phyloP scores from a whole-genome alignment of 148 eudicot species.

The Nepenthes mirabilis region DNA sequence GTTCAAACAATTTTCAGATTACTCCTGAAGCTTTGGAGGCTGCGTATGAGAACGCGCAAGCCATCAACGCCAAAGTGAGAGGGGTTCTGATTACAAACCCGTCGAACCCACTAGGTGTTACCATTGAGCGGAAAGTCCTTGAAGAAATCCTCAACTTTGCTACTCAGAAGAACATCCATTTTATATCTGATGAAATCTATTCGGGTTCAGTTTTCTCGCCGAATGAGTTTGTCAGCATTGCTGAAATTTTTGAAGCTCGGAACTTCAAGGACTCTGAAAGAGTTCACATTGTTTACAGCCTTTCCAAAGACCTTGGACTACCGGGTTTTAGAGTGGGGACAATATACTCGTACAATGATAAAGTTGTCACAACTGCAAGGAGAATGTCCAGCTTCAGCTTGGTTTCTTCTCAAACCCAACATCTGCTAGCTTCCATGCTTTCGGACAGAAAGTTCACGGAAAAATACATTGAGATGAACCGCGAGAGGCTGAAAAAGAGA shows the following conservation, averaged over 20 bases:
- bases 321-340: conserved; percentile 85
- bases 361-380: conserved; percentile 74
- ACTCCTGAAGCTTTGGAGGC: conserved; percentile 61
- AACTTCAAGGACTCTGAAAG: conserved; percentile 36
- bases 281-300: conserved; percentile 87
- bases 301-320: conserved; percentile 78
- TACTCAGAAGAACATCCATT: conserved; percentile 53
- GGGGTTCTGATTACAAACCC: conserved; percentile 84
- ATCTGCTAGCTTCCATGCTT: conserved; percentile 56
- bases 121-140: conserved; percentile 29
- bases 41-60: conserved; percentile 42
- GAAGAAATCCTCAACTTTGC: conserved; percentile 53
- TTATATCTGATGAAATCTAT: conserved; percentile 88
- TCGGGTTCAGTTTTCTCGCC: conserved; percentile 68
- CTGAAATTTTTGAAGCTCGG: conserved; percentile 46
- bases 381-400: conserved; percentile 88
- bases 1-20: conserved; percentile 69
- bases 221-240: conserved; percentile 57
- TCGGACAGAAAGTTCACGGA: conserved; percentile 41
- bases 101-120: conserved; percentile 76
- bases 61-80: conserved; percentile 38
- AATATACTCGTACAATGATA: conserved; percentile 73
- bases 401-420: conserved; percentile 83
- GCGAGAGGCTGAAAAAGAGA: conserved; percentile 48
- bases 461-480: conserved; percentile 43